Evolutionary conservation across 345 rosid species (phyloP).

Genomic region (Hibiscus mutabilis): DNA sequence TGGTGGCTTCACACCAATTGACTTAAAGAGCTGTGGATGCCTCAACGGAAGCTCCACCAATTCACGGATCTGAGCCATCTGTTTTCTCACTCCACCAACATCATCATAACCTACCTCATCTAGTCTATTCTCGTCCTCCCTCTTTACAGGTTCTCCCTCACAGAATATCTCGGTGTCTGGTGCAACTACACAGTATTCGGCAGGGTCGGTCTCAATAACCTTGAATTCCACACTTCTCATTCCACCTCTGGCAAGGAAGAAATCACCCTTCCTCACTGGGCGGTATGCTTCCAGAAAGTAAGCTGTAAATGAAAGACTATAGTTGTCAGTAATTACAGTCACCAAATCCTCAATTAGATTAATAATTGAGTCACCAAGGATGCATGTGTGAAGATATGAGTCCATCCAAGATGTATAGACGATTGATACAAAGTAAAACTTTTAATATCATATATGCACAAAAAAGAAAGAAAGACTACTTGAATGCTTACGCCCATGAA

Average conservation of each 20-base stretch:
- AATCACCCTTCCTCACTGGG: slow-evolving; percentile 92
- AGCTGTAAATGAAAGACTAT: slow-evolving; percentile 41
- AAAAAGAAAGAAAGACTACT: neutral
- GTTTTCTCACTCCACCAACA: slow-evolving; percentile 98
- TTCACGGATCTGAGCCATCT: slow-evolving; percentile 97
- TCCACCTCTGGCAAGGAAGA: slow-evolving; percentile 93
- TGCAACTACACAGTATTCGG: slow-evolving; percentile 94
- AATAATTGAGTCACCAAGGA: neutral
- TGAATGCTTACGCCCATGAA: neutral
- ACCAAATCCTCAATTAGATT: neutral
- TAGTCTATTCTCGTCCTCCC: slow-evolving; percentile 87
- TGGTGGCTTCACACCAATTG: slow-evolving; percentile 98
- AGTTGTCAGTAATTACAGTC: slow-evolving; percentile 4
- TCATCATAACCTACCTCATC: slow-evolving; percentile 97
- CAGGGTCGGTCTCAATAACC: slow-evolving; percentile 81
- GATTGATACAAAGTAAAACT: neutral
- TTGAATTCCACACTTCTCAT: slow-evolving; percentile 96
- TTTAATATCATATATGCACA: neutral
- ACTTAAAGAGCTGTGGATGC: slow-evolving; percentile 92
- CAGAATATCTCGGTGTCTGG: slow-evolving; percentile 96
- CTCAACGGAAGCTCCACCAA: slow-evolving; percentile 88
- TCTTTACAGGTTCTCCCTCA: slow-evolving; percentile 85
- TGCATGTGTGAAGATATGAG: neutral
- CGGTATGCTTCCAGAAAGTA: slow-evolving; percentile 91
- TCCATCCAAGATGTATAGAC: neutral